Evolutionary conservation across 2,329 filamentous ascomycete genomes (phyloP), one percentile per base, ranked within the genome.

Genomic region (Pseudocercospora ulei): DNA sequence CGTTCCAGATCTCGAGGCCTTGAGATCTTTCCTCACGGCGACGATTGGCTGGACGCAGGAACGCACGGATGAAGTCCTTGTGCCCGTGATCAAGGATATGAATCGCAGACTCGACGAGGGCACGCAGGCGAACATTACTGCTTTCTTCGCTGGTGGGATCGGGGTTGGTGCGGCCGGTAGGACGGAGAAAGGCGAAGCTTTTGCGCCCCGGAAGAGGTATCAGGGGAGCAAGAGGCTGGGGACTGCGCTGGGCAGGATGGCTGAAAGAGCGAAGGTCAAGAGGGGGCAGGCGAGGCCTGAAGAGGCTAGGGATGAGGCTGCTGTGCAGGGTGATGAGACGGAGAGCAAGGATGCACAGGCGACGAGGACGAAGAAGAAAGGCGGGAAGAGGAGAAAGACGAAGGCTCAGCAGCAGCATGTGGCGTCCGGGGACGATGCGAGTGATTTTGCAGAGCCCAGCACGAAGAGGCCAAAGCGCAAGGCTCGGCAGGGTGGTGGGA

Each of bases 81-180:
- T 98, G 1, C 90, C 90, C 0, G 92, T 98, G 1, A 90, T 98
- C 47, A 73, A 79, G 40, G 90, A 98, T 56, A 93, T 98, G 82
- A 96, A 96, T 58, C 75, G 76, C 3, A 72, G 90, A 24, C 82
- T 84, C 49, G 71, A 76, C 17, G 90, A 96, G 64, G 90, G 90
- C 4, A 96, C 88, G 11, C 90, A 98, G 67, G 79, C 78, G 42
- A 98, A 98, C 52, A 94, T 98, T 49, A 98, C 90, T n/a, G 71
- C 78, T 14, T 98, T 79, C 61, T 95, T 96, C 59, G 75, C 76
- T 7, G 88, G 88, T 0, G 64, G 67, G 3, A 78, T 85, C 0
- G 82, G 82, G 0, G 71, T 71, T 0, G 82, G 82, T 0, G 73
- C 73, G 4, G 53, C 55, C 12, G 56, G 48, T 2, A 27, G 25